Evolutionary conservation across 2,329 filamentous ascomycete genomes (phyloP).

Genomic region (Thelonectria rubi): DNA sequence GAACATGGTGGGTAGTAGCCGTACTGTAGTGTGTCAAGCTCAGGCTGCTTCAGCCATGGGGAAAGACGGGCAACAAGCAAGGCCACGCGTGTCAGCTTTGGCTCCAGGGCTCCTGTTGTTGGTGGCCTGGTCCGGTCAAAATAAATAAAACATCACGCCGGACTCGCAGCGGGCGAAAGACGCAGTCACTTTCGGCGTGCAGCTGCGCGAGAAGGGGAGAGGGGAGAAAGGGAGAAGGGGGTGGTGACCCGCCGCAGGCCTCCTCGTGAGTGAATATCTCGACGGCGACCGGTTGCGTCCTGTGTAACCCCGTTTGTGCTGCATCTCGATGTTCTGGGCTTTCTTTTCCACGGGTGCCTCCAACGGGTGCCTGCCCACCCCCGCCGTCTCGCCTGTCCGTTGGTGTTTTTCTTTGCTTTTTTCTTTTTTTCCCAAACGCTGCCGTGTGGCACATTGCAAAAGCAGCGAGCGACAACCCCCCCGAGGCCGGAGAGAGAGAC

Average conservation of each 20-base stretch:
- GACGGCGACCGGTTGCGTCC: not conserved
- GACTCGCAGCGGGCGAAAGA: constrained; percentile 15
- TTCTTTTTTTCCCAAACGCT: not conserved
- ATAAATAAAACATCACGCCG: constrained; percentile 16
- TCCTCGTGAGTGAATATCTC: constrained; percentile 1
- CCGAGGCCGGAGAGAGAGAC: not conserved
- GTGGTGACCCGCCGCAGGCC: not conserved
- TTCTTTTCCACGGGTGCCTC: constrained; percentile 21
- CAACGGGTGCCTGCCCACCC: not conserved
- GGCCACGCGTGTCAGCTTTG: constrained; percentile 15
- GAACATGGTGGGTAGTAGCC: constrained; percentile 31
- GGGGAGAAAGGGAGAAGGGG: not conserved
- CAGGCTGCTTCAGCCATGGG: not conserved
- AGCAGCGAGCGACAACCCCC: constrained; percentile 3
- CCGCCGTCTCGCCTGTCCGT: not conserved
- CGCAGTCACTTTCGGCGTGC: constrained; percentile 17
- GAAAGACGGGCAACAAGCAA: too few relatives aligned
- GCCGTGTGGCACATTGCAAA: constrained; percentile 7
- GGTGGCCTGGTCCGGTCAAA: constrained; percentile 8
- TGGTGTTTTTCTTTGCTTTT: not conserved
- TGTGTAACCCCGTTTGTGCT: constrained; percentile 28
- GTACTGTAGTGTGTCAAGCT: constrained; percentile 23
- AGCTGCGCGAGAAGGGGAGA: constrained; percentile 2
- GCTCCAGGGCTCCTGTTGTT: not conserved
- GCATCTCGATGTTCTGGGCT: constrained; percentile 30